Percentiles rank a stretch among this genome's conserved stretches.
phyloP scores from a whole-genome alignment of 2,329 filamentous ascomycete species.

The Fusarium newnesense region DNA sequence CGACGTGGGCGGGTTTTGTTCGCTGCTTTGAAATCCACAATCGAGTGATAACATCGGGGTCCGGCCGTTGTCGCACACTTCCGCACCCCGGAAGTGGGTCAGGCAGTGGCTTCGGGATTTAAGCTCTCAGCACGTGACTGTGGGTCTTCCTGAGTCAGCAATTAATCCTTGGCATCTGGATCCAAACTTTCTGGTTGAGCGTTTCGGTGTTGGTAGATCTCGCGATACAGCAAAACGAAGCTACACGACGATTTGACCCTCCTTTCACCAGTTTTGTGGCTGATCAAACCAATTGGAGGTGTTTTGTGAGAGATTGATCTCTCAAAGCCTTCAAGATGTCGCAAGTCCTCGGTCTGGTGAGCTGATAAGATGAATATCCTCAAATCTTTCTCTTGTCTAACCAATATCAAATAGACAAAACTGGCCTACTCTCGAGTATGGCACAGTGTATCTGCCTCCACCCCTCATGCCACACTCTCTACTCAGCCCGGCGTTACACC shows the following conservation, averaged over 20 bases:
- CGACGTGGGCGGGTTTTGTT: conserved; percentile 27
- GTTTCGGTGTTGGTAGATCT: conserved; percentile 25
- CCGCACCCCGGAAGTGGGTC: conserved; percentile 29
- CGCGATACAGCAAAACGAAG: conserved; percentile 34
- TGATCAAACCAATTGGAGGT: conserved; percentile 18
- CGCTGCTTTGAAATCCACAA: conserved; percentile 50
- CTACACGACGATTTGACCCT: conserved; percentile 26
- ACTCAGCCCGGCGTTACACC: conserved; percentile 67
- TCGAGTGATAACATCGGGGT: conserved; percentile 40
- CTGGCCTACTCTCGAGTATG: conserved; percentile 96
- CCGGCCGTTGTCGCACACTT: conserved; percentile 22
- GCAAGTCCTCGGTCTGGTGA: conserved; percentile 80
- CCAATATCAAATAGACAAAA: conserved; percentile 72
- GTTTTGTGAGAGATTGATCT: conserved; percentile 33
- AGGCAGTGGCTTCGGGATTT: conserved; percentile 37
- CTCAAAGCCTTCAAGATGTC: conserved; percentile 68
- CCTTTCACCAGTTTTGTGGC: conserved; percentile 17
- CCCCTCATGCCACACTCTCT: conserved; percentile 70
- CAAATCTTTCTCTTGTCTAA: conserved; percentile 19
- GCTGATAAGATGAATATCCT: conserved; percentile 28
- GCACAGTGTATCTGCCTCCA: conserved; percentile 84
- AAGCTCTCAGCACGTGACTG: conserved; percentile 32
- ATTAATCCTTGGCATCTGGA: conserved; percentile 36
- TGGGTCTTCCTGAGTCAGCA: conserved; percentile 39
- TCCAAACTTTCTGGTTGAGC: conserved; percentile 43